Evolutionary conservation across 2,329 filamentous ascomycete species (phyloP).

Genomic region (Periconia sp.): DNA sequence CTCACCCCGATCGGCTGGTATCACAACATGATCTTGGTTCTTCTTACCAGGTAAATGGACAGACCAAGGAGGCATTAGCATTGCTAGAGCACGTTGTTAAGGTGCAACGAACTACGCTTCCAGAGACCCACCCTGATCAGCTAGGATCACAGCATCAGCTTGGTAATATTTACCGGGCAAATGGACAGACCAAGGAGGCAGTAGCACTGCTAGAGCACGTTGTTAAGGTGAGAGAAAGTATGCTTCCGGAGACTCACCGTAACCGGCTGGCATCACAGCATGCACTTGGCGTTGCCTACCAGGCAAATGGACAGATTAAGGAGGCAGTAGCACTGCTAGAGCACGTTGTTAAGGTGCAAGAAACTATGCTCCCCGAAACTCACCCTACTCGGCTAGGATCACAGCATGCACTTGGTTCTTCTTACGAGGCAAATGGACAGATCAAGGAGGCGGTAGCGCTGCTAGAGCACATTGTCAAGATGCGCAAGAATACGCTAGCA

Average conservation of each 20-base stretch:
- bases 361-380: constrained; percentile 7
- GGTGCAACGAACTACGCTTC: background rate
- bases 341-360: background rate
- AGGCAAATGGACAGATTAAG: constrained; percentile 3
- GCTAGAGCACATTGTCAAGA: too few species aligned
- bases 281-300: constrained; percentile 1
- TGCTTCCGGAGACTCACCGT: background rate
- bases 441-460: background rate
- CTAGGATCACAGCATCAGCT: constrained; percentile 5
- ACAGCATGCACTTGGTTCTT: constrained; percentile 6
- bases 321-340: too few species aligned
- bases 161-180: too few species aligned
- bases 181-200: constrained; percentile 3
- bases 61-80: constrained; percentile 5
- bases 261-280: constrained; percentile 3
- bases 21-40: constrained; percentile 10
- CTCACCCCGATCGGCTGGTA: constrained; percentile 3
- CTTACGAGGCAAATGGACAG: background rate
- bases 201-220: constrained; percentile 7
- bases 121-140: constrained; percentile 1
- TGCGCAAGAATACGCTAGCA: background rate
- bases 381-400: constrained; percentile 4
- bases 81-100: background rate
- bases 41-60: constrained; percentile 7
- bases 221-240: constrained; percentile 1